These are phyloP conservation scores for Panus rudis DNA, from an alignment of 768 basidiomycete species.

Conservation along the genomic window DNA sequence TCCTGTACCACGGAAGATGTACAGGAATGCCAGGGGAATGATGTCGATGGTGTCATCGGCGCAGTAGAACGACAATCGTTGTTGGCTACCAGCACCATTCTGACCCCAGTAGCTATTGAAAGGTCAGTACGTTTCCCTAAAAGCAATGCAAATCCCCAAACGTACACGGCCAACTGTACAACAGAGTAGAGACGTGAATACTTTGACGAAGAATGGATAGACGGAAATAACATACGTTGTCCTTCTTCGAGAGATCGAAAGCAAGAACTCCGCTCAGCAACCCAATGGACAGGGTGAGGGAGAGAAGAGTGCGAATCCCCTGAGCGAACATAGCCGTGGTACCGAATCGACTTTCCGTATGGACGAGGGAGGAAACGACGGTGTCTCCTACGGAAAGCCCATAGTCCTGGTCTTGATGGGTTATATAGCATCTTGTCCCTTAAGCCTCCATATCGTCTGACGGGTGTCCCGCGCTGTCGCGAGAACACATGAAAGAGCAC, in stretches of 20 bases:
- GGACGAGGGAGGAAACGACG: not conserved
- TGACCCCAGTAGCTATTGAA: constrained; percentile 46
- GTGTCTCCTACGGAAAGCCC: no score
- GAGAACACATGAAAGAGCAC: not conserved
- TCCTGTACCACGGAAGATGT: constrained; percentile 53
- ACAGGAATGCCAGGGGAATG: constrained; percentile 56
- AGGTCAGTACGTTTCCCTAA: not conserved
- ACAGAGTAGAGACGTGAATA: not conserved
- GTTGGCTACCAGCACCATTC: constrained; percentile 40
- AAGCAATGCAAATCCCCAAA: not conserved
- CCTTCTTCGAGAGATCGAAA: constrained; percentile 52
- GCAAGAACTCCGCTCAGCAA: constrained; percentile 22
- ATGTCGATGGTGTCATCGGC: constrained; percentile 50
- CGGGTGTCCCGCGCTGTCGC: not conserved
- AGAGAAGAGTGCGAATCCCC: constrained; percentile 7
- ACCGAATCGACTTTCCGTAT: not conserved
- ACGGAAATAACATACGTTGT: constrained; percentile 42
- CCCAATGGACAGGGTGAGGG: constrained; percentile 7
- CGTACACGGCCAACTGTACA: constrained; percentile 24
- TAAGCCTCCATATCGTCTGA: not conserved
- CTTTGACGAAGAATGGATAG: not conserved
- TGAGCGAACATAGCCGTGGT: constrained; percentile 2
- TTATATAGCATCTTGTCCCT: not conserved
- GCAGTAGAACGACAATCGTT: constrained; percentile 44
- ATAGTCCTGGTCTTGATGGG: not conserved